phyloP scores from a whole-genome alignment of 1,139 yeast genomes.

The Saccharomyces hybrid region DNA sequence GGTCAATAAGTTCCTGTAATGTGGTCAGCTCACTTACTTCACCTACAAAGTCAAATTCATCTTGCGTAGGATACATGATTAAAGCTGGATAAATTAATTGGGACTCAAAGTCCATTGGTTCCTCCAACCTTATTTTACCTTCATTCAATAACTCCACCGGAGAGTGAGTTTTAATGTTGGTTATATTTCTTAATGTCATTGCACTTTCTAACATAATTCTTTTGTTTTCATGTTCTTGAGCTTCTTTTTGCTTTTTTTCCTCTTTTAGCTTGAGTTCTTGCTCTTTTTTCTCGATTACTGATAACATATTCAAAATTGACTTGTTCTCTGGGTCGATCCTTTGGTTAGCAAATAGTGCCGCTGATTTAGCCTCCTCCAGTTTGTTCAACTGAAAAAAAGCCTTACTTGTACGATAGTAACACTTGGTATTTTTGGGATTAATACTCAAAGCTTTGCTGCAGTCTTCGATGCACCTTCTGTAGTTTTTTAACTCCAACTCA shows the following conservation, averaged over 20 bases:
- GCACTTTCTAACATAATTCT: slow-evolving; percentile 43
- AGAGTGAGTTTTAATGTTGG: slow-evolving; percentile 41
- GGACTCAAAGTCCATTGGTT: slow-evolving; percentile 65
- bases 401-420: slow-evolving; percentile 75
- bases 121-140: slow-evolving; percentile 48
- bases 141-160: slow-evolving; percentile 39
- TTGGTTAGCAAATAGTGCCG: slow-evolving; percentile 54
- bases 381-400: slow-evolving; percentile 67
- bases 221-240: slow-evolving; percentile 20
- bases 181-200: slow-evolving; percentile 47
- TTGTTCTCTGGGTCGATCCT: slow-evolving; percentile 52
- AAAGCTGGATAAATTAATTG: slow-evolving; percentile 75
- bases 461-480: slow-evolving; percentile 79
- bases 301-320: slow-evolving; percentile 42
- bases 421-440: slow-evolving; percentile 71
- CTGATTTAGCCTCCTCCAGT: slow-evolving; percentile 63
- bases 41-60: slow-evolving; percentile 77
- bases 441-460: slow-evolving; percentile 62
- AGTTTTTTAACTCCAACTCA: slow-evolving; percentile 76
- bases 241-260: slow-evolving; percentile 24
- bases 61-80: slow-evolving; percentile 77
- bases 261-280: slow-evolving; percentile 22
- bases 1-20: slow-evolving; percentile 48
- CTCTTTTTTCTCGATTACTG: slow-evolving; percentile 39
- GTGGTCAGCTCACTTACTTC: slow-evolving; percentile 66